Evolutionary conservation across 208 protist genomes (phyloP).

Genomic region (Paratrypanosoma confusum): DNA sequence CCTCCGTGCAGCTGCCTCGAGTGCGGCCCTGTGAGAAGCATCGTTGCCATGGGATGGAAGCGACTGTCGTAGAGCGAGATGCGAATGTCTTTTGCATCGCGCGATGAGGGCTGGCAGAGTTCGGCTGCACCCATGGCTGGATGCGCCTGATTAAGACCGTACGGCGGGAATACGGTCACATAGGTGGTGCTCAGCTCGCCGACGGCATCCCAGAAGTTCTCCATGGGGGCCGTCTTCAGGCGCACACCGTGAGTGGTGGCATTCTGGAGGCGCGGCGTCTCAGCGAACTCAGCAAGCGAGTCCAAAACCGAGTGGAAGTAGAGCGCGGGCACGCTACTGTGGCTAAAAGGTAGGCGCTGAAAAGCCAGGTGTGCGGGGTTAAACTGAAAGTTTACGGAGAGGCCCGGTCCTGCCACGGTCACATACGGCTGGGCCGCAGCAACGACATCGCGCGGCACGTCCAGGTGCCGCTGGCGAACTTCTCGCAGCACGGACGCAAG

Average conservation of each 20-base stretch:
- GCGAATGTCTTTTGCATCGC: conserved; percentile 45
- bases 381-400: conserved; percentile 50
- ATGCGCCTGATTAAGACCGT: conserved; percentile 8
- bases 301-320: conserved; percentile 76
- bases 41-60: conserved; percentile 37
- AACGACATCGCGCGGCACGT: conserved; percentile 45
- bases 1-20: background rate
- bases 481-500: too few relatives aligned
- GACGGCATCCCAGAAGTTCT: conserved; percentile 56
- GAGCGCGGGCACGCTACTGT: conserved; percentile 22
- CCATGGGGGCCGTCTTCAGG: conserved; percentile 33
- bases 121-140: conserved; percentile 64
- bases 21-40: conserved; percentile 49
- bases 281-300: conserved; percentile 65
- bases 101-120: conserved; percentile 36
- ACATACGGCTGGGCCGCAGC: conserved; percentile 75
- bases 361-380: conserved; percentile 53
- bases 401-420: conserved; percentile 63
- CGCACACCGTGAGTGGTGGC: conserved; percentile 33
- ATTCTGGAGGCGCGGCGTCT: conserved; percentile 41
- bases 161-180: conserved; percentile 25
- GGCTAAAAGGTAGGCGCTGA: conserved; percentile 37
- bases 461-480: too few relatives aligned
- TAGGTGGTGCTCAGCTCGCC: conserved; percentile 67
- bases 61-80: conserved; percentile 46